Conservation (phyloP, 2,329 filamentous ascomycete genomes). For the Magnaporthiopsis incrustans region DNA sequence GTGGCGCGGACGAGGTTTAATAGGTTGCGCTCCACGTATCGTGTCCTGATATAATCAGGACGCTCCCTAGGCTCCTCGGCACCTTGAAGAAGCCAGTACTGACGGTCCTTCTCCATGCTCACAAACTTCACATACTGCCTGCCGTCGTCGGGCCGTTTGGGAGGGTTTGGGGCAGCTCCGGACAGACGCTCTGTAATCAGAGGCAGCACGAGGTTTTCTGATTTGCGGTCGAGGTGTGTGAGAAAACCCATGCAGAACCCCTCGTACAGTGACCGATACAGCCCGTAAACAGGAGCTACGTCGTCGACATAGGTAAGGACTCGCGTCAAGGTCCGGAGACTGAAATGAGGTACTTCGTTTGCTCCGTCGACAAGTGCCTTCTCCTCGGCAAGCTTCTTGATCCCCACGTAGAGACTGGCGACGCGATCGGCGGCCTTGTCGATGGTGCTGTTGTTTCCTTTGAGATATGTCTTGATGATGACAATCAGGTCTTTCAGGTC, state of each 20-base stretch:
- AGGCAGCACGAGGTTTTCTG: constrained; percentile 70
- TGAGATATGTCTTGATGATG: constrained; percentile 84
- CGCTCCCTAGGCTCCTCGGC: constrained; percentile 58
- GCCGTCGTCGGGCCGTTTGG: constrained; percentile 69
- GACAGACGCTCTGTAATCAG: constrained; percentile 73
- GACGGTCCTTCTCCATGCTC: constrained; percentile 54
- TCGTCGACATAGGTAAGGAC: constrained; percentile 82
- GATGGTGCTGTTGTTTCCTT: constrained; percentile 60
- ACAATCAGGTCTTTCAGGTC: constrained; percentile 79
- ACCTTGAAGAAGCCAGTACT: constrained; percentile 87
- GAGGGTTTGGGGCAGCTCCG: constrained; percentile 58
- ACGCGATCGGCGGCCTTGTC: constrained; percentile 70
- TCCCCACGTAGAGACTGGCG: constrained; percentile 78
- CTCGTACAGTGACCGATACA: constrained; percentile 82
- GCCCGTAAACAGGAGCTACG: constrained; percentile 73
- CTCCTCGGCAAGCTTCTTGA: constrained; percentile 70
- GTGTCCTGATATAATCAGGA: constrained; percentile 90
- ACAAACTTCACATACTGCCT: constrained; percentile 72
- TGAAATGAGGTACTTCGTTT: constrained; percentile 94
- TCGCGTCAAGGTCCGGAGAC: constrained; percentile 84
- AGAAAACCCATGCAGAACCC: constrained; percentile 98
- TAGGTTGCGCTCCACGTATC: constrained; percentile 89
- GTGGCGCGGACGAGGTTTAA: constrained; percentile 90
- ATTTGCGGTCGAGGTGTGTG: constrained; percentile 76
- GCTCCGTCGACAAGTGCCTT: constrained; percentile 90